Evolutionary conservation across 495 filamentous ascomycete genomes (phyloP).

Genomic region (Bryoglossum gracile): DNA sequence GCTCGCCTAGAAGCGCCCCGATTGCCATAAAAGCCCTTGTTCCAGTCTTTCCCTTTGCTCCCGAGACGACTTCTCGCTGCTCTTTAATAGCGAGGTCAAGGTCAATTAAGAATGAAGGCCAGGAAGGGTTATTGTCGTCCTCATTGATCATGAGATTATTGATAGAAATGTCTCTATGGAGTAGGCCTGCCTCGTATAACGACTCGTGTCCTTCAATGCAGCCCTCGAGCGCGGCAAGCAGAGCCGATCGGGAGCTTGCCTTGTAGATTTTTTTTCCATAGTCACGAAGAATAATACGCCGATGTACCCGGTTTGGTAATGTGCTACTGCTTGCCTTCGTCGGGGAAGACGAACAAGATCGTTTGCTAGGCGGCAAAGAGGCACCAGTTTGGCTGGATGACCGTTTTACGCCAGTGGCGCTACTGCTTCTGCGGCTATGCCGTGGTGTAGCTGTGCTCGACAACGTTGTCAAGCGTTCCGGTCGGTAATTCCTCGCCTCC

Average conservation of each 20-base stretch:
- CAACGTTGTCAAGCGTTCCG: too few species aligned
- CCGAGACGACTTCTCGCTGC: too few species aligned
- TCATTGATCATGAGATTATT: neutral
- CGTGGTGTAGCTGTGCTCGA: conserved; percentile 12
- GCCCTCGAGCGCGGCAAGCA: neutral
- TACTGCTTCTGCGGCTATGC: conserved; percentile 21
- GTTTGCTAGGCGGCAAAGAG: conserved; percentile 31
- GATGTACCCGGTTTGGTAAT: conserved; percentile 31
- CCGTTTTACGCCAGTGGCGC: conserved; percentile 24
- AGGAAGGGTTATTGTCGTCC: too few species aligned
- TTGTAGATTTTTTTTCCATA: too few species aligned
- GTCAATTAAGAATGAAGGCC: too few species aligned
- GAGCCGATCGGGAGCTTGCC: neutral
- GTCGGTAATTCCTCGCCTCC: too few species aligned
- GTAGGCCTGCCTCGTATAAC: neutral
- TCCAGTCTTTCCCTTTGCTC: too few species aligned
- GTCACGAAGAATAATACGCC: conserved; percentile 35
- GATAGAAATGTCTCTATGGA: neutral
- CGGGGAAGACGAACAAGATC: conserved; percentile 30
- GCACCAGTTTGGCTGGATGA: conserved; percentile 29
- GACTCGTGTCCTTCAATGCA: neutral
- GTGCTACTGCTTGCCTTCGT: conserved; percentile 15
- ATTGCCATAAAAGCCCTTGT: neutral
- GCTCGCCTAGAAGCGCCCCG: neutral
- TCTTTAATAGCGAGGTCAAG: too few species aligned